Percentiles rank a stretch among this genome's conserved stretches.
These are phyloP conservation scores for Penicillium oxalicum DNA, from an alignment of 2,329 filamentous ascomycete species.

Conservation along the genomic window DNA sequence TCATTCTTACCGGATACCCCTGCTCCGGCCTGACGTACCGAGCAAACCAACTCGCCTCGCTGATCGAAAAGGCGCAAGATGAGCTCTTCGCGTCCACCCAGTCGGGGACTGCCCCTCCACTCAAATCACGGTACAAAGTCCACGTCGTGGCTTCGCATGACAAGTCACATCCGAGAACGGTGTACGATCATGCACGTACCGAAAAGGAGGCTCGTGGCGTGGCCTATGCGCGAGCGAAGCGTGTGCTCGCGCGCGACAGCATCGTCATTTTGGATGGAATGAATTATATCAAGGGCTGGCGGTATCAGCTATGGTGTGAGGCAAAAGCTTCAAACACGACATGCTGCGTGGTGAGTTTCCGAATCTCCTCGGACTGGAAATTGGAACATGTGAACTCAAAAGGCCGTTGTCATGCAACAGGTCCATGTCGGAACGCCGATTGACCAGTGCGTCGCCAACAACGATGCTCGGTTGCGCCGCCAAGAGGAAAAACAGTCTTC, in stretches of 20 bases:
- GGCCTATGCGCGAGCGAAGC: slow-evolving; percentile 57
- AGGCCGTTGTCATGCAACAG: slow-evolving; percentile 24
- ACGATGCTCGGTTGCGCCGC: slow-evolving; percentile 35
- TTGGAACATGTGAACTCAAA: neutral
- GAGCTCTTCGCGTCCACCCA: slow-evolving; percentile 32
- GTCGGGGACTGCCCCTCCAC: slow-evolving; percentile 25
- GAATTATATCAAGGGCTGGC: slow-evolving; percentile 64
- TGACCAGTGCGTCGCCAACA: slow-evolving; percentile 52
- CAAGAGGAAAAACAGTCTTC: slow-evolving; percentile 10
- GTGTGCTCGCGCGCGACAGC: slow-evolving; percentile 50
- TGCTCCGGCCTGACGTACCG: slow-evolving; percentile 59
- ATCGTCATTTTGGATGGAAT: slow-evolving; percentile 59
- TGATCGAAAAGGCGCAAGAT: slow-evolving; percentile 47
- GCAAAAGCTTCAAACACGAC: slow-evolving; percentile 58
- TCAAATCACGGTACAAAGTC: slow-evolving; percentile 42
- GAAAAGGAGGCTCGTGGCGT: slow-evolving; percentile 61
- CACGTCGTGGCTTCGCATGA: slow-evolving; percentile 38
- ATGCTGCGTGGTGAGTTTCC: slow-evolving; percentile 52
- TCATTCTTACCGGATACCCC: slow-evolving; percentile 58
- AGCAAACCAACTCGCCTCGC: slow-evolving; percentile 50
- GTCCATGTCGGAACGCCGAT: slow-evolving; percentile 54
- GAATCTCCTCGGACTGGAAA: neutral
- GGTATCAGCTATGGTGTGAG: slow-evolving; percentile 63
- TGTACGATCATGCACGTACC: slow-evolving; percentile 52
- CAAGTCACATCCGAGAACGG: slow-evolving; percentile 41